Percentiles rank a stretch among this genome's conserved stretches.
Conservation (phyloP, 2,329 filamentous ascomycete species). For the Fusarium virguliforme region DNA sequence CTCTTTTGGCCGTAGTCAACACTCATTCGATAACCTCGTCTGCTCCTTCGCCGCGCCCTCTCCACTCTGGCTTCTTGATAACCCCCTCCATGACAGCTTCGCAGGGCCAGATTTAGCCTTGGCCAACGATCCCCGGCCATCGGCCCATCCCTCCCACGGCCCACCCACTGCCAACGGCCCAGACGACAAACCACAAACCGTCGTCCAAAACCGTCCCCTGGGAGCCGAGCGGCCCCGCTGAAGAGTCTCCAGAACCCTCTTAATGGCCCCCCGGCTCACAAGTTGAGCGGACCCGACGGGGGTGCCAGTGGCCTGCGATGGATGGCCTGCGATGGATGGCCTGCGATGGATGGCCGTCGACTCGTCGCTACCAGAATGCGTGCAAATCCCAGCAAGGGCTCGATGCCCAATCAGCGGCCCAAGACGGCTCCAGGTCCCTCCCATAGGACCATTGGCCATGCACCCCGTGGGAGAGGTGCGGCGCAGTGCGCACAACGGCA, state of each 20-base stretch:
- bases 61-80: constrained; percentile 37
- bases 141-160: constrained; percentile 49
- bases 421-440: constrained; percentile 43
- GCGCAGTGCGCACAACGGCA: constrained; percentile 57
- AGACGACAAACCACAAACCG: constrained; percentile 32
- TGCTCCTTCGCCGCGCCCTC: constrained; percentile 27
- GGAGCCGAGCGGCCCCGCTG: constrained; percentile 41
- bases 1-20: constrained; percentile 16
- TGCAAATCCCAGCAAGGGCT: constrained; percentile 52
- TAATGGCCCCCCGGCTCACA: constrained; percentile 33
- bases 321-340: not conserved
- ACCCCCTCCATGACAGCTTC: constrained; percentile 26
- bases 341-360: not conserved
- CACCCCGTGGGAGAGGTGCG: constrained; percentile 61
- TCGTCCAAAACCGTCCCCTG: constrained; percentile 32
- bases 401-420: constrained; percentile 57
- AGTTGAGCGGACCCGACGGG: constrained; percentile 33
- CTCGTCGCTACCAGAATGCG: constrained; percentile 35
- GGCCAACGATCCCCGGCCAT: constrained; percentile 37
- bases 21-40: constrained; percentile 27
- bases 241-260: constrained; percentile 32
- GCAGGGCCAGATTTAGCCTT: constrained; percentile 40
- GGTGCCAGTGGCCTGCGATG: constrained; percentile 31
- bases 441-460: constrained; percentile 55
- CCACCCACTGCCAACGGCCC: constrained; percentile 49